phyloP scores from a whole-genome alignment of 345 rosid species.

The Eucalyptus urophylla region DNA sequence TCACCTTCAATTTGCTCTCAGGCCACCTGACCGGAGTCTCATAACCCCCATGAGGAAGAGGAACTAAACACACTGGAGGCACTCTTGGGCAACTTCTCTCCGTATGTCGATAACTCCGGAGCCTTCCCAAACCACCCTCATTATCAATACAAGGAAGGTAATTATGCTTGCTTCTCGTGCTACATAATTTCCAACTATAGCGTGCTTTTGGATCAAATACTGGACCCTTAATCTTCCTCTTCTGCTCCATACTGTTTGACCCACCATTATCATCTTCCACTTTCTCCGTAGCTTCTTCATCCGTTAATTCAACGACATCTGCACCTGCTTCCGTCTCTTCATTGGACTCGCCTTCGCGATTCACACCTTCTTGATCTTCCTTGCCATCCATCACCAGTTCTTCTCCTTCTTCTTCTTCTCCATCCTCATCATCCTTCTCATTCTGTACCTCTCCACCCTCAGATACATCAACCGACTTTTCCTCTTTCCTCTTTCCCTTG shows the following conservation, averaged over 20 bases:
- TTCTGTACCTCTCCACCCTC: slow-evolving; percentile 17
- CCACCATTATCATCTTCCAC: slow-evolving; percentile 29
- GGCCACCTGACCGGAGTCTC: slow-evolving; percentile 72
- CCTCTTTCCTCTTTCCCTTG: slow-evolving; percentile 32
- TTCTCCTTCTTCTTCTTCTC: background rate
- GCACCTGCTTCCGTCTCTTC: slow-evolving; percentile 25
- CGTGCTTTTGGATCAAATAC: slow-evolving; percentile 77
- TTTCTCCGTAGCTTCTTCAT: slow-evolving; percentile 30
- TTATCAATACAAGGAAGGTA: slow-evolving; percentile 93
- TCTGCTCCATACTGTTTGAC: slow-evolving; percentile 12
- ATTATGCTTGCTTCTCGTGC: slow-evolving; percentile 83
- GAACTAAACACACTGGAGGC: slow-evolving; percentile 74
- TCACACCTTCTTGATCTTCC: slow-evolving; percentile 23
- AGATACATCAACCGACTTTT: slow-evolving; percentile 15
- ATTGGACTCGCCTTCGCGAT: slow-evolving; percentile 27
- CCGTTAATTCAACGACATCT: slow-evolving; percentile 26
- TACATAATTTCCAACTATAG: slow-evolving; percentile 78
- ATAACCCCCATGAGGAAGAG: slow-evolving; percentile 75
- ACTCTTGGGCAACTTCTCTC: slow-evolving; percentile 85
- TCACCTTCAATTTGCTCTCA: slow-evolving; percentile 71
- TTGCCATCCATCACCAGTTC: slow-evolving; percentile 33
- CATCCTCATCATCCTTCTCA: slow-evolving; percentile 26
- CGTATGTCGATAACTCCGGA: slow-evolving; percentile 60
- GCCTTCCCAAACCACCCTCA: slow-evolving; percentile 48
- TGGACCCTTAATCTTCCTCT: slow-evolving; percentile 68